These are phyloP conservation scores for Citrus hindsii DNA, from an alignment of 345 rosid species.

Conservation along the genomic window DNA sequence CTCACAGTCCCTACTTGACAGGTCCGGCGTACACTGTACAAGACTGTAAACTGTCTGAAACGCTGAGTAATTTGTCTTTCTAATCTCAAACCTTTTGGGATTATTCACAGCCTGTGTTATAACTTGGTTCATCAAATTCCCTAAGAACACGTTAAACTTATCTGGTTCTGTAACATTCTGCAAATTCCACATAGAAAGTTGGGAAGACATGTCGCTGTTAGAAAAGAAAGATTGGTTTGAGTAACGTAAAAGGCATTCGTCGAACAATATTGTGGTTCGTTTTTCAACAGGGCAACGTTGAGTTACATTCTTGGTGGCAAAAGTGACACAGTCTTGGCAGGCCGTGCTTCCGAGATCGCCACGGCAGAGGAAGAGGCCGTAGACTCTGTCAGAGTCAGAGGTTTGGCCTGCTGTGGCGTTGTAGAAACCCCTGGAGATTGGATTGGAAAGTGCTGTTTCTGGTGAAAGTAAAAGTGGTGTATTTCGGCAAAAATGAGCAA, in stretches of 20 bases:
- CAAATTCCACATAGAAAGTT: neutral
- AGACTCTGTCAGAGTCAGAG: conserved; percentile 6
- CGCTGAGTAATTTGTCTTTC: conserved; percentile 10
- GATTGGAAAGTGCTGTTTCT: conserved; percentile 33
- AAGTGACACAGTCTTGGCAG: neutral
- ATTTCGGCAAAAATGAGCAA: neutral
- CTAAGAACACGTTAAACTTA: conserved; percentile 12
- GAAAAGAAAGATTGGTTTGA: neutral
- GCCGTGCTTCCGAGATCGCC: neutral
- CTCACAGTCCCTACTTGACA: conserved; percentile 9
- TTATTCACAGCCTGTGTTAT: conserved; percentile 15
- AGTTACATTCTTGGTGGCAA: neutral
- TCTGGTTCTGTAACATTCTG: conserved; percentile 1
- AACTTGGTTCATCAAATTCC: neutral
- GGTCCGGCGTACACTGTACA: conserved; percentile 52
- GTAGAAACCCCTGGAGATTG: conserved; percentile 26
- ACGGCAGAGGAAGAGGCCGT: neutral
- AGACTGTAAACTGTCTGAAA: conserved; percentile 33
- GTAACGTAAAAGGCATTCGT: neutral
- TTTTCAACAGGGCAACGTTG: neutral
- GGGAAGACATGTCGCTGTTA: neutral
- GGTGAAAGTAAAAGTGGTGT: conserved; percentile 24
- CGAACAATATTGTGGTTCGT: neutral
- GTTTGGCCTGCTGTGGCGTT: conserved; percentile 31
- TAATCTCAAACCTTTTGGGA: conserved; percentile 29